Base-by-base conservation (phyloP, 148 eudicot genomes). In the Linanthus parryae region DNA sequence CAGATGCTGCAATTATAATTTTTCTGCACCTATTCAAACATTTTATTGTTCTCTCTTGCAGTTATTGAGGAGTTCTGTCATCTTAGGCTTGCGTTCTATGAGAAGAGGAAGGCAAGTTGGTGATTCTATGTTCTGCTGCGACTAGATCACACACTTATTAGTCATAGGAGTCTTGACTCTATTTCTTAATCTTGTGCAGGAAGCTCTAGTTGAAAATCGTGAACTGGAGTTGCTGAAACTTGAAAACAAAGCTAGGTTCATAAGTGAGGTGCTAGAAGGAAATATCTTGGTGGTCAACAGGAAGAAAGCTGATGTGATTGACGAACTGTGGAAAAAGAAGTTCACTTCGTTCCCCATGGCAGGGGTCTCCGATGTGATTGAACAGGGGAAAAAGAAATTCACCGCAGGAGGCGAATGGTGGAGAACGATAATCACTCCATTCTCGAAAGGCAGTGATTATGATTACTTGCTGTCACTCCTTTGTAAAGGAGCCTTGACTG, bases 31-130 rank as follows among this genome's bases (percentile, higher is more conserved):
- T 43, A n/a, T n/a, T 23, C 46, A 15, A 44, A 33, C 18, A 26
- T 54, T 48, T 14, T 3, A 9, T 47, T 59, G 9, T 28, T 50
- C n/a, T n/a, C 19, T 34, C 22, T 45, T 40, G 66, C 88, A 89
- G 97, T 89, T 77, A 82, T 89, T 4, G 73, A 72, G 70, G 85
- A 79, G 28, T 89, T 89, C 64, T 89, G 60, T 61, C 63, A 53
- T 25, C n/a, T n/a, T n/a, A n/a, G n/a, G n/a, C n/a, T n/a, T n/a
- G n/a, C n/a, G n/a, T n/a, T n/a, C n/a, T n/a, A n/a, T n/a, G n/a
- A n/a, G n/a, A n/a, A n/a, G n/a, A n/a, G n/a, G n/a, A n/a, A n/a
- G n/a, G n/a, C n/a, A n/a, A n/a, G n/a, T n/a, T n/a, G n/a, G n/a
- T n/a, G n/a, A n/a, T n/a, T n/a, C n/a, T n/a, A n/a, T n/a, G n/a